phyloP scores from a whole-genome alignment of 208 protist species.

The Acanthamoeba lenticulata region DNA sequence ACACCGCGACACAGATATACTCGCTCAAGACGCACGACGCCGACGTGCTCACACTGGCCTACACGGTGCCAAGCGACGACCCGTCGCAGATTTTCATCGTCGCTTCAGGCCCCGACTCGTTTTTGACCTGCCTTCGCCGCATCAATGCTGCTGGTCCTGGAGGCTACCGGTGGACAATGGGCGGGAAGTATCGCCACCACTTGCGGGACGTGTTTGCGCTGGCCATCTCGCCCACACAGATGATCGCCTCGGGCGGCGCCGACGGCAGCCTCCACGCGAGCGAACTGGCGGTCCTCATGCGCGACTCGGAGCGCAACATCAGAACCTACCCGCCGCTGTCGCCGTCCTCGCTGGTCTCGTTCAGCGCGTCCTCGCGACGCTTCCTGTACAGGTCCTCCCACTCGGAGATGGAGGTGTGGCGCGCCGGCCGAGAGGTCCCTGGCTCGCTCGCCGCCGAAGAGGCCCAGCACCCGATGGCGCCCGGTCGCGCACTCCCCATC shows the following conservation, averaged over 20 bases:
- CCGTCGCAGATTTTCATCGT: background rate
- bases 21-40: constrained; percentile 4
- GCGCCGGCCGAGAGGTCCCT: background rate
- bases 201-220: background rate
- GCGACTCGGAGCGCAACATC: background rate
- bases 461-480: background rate
- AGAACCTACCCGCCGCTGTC: background rate
- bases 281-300: background rate
- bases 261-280: background rate
- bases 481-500: background rate
- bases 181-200: background rate
- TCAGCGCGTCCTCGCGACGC: background rate
- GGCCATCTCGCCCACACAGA: background rate
- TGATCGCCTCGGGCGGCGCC: background rate
- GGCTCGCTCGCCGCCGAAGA: background rate
- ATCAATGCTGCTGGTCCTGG: background rate
- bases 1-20: background rate
- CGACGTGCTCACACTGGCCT: background rate
- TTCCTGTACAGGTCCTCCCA: background rate
- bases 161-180: background rate
- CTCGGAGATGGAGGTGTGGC: background rate
- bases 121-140: background rate
- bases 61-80: background rate
- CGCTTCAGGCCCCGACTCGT: background rate
- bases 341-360: background rate